Evolutionary conservation across 1,284 basidiomycete species (phyloP).

Genomic region (Ceratobasidium sp.): DNA sequence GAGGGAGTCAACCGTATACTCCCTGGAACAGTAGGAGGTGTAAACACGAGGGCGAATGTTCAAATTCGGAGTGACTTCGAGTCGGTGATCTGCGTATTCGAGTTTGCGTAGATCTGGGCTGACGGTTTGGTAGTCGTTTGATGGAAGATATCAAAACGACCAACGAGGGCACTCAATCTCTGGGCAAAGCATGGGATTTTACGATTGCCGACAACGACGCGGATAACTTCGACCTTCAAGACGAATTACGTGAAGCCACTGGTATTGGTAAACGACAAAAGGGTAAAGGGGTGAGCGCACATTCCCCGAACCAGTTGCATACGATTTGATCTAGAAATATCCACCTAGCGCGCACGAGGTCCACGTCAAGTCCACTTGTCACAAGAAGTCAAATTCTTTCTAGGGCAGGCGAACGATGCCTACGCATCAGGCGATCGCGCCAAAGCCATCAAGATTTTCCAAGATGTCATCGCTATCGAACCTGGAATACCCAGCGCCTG

Average conservation of each 20-base stretch:
- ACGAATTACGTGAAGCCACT: conserved; percentile 76
- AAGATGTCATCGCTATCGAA: conserved; percentile 94
- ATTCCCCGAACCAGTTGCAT: conserved; percentile 38
- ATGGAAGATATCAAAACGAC: conserved; percentile 67
- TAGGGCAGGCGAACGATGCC: conserved; percentile 89
- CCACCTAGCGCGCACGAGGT: conserved; percentile 58
- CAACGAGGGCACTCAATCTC: conserved; percentile 61
- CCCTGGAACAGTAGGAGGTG: not conserved
- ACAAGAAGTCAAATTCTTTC: conserved; percentile 81
- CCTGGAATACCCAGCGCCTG: conserved; percentile 81
- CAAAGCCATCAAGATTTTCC: conserved; percentile 82
- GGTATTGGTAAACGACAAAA: conserved; percentile 72
- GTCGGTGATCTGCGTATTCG: conserved; percentile 54
- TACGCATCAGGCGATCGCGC: conserved; percentile 80
- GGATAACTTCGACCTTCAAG: conserved; percentile 73
- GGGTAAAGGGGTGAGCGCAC: conserved; percentile 60
- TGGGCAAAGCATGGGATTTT: conserved; percentile 74
- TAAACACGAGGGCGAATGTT: not conserved
- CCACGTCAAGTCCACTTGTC: conserved; percentile 72
- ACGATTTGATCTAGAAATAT: not conserved
- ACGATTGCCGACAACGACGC: conserved; percentile 66
- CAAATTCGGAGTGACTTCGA: conserved; percentile 58
- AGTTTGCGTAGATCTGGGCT: not conserved
- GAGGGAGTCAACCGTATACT: not conserved
- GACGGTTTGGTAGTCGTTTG: conserved; percentile 64